These are phyloP conservation scores for Bruguiera parviflora DNA, from an alignment of 345 rosid species.

Conservation along the genomic window DNA sequence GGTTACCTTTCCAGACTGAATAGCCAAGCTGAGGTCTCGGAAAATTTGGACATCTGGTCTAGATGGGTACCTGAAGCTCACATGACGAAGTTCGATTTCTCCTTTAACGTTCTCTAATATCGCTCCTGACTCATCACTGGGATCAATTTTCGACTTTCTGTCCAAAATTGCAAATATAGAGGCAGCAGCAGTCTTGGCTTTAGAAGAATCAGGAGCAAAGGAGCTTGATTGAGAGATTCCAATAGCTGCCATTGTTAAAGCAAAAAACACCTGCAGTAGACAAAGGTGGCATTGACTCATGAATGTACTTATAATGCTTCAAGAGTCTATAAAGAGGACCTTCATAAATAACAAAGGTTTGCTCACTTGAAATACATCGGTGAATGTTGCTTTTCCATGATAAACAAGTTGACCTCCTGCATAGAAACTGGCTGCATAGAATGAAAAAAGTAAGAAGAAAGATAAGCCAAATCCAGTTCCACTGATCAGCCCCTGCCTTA, in stretches of 20 bases:
- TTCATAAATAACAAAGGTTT: not conserved
- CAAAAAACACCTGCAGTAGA: slow-evolving; percentile 60
- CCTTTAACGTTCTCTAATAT: slow-evolving; percentile 55
- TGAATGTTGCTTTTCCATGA: slow-evolving; percentile 42
- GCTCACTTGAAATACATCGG: slow-evolving; percentile 63
- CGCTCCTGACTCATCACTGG: slow-evolving; percentile 64
- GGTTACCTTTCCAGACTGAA: slow-evolving; percentile 70
- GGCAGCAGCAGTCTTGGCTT: slow-evolving; percentile 60
- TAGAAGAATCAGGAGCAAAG: slow-evolving; percentile 33
- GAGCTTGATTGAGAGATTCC: slow-evolving; percentile 78
- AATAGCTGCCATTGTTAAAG: slow-evolving; percentile 55
- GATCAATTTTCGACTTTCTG: slow-evolving; percentile 57
- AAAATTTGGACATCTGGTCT: slow-evolving; percentile 72
- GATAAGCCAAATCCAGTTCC: slow-evolving; percentile 73
- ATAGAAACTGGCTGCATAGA: slow-evolving; percentile 66
- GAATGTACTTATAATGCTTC: not conserved
- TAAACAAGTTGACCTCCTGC: slow-evolving; percentile 67
- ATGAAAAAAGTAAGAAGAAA: slow-evolving; percentile 52
- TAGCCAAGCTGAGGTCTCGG: slow-evolving; percentile 54
- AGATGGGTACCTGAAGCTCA: slow-evolving; percentile 67
- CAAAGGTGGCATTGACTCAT: not conserved
- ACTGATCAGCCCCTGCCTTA: slow-evolving; percentile 68
- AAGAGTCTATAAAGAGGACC: not conserved
- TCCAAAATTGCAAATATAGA: slow-evolving; percentile 66
- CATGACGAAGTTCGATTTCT: slow-evolving; percentile 61